Evolutionary conservation across 805 yeast genomes (phyloP).

Genomic region (Lipomyces oligophaga): DNA sequence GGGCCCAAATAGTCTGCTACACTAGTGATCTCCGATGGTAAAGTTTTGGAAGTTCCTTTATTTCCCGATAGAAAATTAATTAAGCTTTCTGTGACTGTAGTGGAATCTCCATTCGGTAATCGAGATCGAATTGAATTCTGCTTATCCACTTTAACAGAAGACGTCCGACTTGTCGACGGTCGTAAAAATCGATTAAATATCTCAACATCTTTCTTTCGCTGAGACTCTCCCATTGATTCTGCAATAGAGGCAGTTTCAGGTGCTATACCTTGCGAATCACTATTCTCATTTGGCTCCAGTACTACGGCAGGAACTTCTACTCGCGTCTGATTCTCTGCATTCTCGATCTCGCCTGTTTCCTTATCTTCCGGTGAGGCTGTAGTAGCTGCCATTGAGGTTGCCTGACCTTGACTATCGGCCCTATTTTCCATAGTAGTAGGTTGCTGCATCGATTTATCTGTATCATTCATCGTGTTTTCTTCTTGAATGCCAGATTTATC

Average conservation of each 20-base stretch:
- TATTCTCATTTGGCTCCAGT: neutral
- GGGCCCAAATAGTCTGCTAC: slow-evolving; percentile 3
- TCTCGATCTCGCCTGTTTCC: neutral
- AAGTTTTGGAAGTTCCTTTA: slow-evolving; percentile 3
- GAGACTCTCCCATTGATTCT: slow-evolving; percentile 7
- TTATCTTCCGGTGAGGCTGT: neutral
- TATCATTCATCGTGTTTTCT: neutral
- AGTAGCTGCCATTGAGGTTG: too few relatives aligned
- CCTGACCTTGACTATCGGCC: neutral
- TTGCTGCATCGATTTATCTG: neutral
- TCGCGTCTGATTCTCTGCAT: neutral
- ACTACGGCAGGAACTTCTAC: neutral
- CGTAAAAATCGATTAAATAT: slow-evolving; percentile 24
- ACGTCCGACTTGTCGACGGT: slow-evolving; percentile 7
- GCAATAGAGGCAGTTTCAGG: slow-evolving; percentile 12
- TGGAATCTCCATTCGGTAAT: slow-evolving; percentile 10
- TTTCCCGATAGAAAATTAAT: slow-evolving; percentile 21
- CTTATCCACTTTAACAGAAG: slow-evolving; percentile 4
- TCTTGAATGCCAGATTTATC: neutral
- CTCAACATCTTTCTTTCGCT: slow-evolving; percentile 17
- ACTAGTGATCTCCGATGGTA: slow-evolving; percentile 9
- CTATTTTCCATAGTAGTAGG: neutral
- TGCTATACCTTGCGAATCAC: too few relatives aligned
- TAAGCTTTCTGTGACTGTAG: slow-evolving; percentile 17
- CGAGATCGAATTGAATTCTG: slow-evolving; percentile 1